A percentile compares a stretch with the other conserved stretches of the same genome.
Conservation (phyloP, 1,284 basidiomycete species). For the Sanghuangporus sanghuang region DNA sequence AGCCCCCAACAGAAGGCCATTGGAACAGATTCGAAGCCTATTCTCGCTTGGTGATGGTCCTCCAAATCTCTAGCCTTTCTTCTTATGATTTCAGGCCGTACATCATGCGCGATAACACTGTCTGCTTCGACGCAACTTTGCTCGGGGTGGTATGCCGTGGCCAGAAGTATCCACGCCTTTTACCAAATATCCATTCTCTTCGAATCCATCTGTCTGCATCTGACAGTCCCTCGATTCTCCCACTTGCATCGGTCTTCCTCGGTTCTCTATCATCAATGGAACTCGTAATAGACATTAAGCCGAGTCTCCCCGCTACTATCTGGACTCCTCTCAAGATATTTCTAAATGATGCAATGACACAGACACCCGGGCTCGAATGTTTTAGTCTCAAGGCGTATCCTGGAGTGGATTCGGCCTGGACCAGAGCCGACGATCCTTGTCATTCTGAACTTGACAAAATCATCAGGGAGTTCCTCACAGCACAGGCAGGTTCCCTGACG, state of each 20-base stretch:
- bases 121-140: not conserved
- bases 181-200: not conserved
- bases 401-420: not conserved
- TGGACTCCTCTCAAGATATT: not conserved
- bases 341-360: not conserved
- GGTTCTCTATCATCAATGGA: not conserved
- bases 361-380: not conserved
- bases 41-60: not conserved
- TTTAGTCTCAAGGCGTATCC: not conserved
- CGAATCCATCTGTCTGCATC: not conserved
- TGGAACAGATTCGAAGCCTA: not conserved
- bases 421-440: not conserved
- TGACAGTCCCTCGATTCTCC: not conserved
- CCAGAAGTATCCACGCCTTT: not conserved
- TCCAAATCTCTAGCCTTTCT: not conserved
- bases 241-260: not conserved
- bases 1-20: not conserved
- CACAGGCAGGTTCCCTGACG: not conserved
- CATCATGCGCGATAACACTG: not conserved
- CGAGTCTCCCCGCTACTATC: not conserved
- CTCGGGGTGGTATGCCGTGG: not conserved
- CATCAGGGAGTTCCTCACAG: not conserved
- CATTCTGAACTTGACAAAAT: not conserved
- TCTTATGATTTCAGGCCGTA: not conserved
- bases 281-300: not conserved